phyloP scores from a whole-genome alignment of 83 land plant genomes.

The Larix sibirica region DNA sequence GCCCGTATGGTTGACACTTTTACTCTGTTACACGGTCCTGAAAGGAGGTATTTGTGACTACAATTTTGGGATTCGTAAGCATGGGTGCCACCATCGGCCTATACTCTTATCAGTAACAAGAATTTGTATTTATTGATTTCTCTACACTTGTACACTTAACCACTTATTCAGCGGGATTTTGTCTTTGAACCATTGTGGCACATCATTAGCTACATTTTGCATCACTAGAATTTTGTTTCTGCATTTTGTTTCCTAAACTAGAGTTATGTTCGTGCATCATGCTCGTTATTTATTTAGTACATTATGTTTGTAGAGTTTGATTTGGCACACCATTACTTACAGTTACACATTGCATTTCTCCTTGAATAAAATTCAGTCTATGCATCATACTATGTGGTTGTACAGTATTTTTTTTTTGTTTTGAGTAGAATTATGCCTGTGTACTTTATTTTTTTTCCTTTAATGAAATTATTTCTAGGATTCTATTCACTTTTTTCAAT shows the following conservation, averaged over 20 bases:
- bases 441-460: background rate
- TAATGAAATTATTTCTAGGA: background rate
- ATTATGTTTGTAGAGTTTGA: no score
- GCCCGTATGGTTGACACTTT: no score
- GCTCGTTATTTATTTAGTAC: no score
- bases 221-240: background rate
- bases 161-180: background rate
- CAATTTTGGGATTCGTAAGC: background rate
- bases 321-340: no score
- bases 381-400: background rate
- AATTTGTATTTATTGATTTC: background rate
- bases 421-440: background rate
- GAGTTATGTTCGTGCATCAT: background rate
- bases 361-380: background rate
- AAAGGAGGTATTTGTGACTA: conserved; percentile 4
- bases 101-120: background rate
- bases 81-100: background rate
- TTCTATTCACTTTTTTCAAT: background rate
- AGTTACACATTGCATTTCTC: background rate
- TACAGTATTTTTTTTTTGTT: background rate
- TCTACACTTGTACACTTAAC: background rate
- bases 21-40: background rate
- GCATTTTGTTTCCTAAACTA: background rate
- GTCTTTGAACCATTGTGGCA: background rate
- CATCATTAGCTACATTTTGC: background rate